These are phyloP conservation scores for Claviceps africana DNA, from an alignment of 2,329 filamentous ascomycete species.

Conservation along the genomic window DNA sequence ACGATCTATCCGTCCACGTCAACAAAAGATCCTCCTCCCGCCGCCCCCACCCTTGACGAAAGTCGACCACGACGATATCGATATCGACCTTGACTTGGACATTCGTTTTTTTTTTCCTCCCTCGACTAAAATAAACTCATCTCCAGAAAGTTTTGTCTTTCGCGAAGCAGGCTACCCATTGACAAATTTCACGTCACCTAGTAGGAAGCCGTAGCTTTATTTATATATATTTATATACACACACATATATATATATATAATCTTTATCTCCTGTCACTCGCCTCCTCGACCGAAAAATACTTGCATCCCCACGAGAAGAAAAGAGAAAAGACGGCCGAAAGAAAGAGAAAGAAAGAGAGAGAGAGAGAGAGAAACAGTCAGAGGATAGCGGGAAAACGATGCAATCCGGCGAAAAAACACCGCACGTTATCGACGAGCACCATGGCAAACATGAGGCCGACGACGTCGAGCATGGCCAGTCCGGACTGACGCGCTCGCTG, in stretches of 20 bases:
- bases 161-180: not conserved
- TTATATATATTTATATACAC: too few relatives aligned
- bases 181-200: not conserved
- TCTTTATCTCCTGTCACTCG: not conserved
- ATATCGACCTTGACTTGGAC: not conserved
- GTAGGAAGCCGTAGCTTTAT: not conserved
- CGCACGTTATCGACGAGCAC: conserved; percentile 1
- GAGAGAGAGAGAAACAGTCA: too few relatives aligned
- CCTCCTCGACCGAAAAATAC: not conserved
- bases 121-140: too few relatives aligned
- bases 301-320: not conserved
- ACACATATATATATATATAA: too few relatives aligned
- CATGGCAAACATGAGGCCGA: not conserved
- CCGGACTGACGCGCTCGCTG: conserved; percentile 24
- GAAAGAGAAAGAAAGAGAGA: not conserved
- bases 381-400: not conserved
- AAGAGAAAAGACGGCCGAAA: not conserved
- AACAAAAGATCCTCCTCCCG: not conserved
- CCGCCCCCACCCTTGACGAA: not conserved
- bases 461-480: conserved; percentile 21
- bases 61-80: not conserved
- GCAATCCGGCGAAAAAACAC: conserved; percentile 6
- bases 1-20: not conserved
- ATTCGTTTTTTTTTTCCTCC: too few relatives aligned
- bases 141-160: too few relatives aligned